Base-by-base conservation (phyloP, 1,284 basidiomycete genomes). In the Papiliotrema fonsecae region DNA sequence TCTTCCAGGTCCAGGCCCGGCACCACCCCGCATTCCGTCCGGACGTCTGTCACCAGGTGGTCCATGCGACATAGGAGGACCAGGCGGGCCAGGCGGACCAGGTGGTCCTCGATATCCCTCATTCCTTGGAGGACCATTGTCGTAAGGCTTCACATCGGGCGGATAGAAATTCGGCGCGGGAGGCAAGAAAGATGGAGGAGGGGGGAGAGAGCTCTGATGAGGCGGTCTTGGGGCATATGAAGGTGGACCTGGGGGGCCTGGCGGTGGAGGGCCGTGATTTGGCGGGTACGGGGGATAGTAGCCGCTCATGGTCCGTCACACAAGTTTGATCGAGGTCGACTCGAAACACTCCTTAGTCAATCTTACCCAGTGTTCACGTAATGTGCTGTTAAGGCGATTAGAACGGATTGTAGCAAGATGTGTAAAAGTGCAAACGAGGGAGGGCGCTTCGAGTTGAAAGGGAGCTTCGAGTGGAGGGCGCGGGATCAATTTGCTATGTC, bases 1-100 rank as follows among this genome's bases (percentile, higher is more conserved):
- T 9, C 35, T 45, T 28, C 52, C 24, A 5, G 30, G 49, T 31
- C 61, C 43, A 11, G 55, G 47, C 21, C 47, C 39, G 11, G 49
- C 22, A 9, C 49, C 53, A 32, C 47, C 42, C n/a, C 47, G 28
- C 18, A 45, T 40, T 1, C 45, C 40, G 13, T 21, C 22, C 3
- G 32, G 34, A 26, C 32, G 32, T n/a, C 24, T 34, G 13, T 26
- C 11, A 13, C 18, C 9, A 11, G 32, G 22, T 19, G 11, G 14
- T 24, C 24, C 25, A 45, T 38, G 36, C 36, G 36, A 38, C 10
- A 19, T 10, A 38, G 36, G 36, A 38, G n/a, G 19, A 39, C 24
- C 24, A 21, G 24, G 19, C 9, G 36, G 36, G 19, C 16, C 16
- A 10, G 40, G 40, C 24, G 40, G 40, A 30, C 36, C 11, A 38